Conservation (phyloP, 2,329 filamentous ascomycete genomes). For the Colletotrichum navitas region DNA sequence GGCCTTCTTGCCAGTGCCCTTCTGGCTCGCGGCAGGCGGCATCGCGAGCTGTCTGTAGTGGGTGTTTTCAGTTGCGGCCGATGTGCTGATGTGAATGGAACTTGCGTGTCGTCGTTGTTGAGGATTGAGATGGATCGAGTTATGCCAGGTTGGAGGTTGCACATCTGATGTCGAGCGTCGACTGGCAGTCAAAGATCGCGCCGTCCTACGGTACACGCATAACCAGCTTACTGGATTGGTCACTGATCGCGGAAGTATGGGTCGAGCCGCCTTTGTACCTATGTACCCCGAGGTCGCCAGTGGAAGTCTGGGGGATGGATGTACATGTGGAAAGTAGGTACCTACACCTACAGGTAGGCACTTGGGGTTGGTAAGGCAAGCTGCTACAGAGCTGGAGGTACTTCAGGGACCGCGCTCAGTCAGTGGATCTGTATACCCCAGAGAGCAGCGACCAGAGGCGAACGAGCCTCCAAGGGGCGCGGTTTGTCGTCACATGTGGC, state of each 20-base stretch:
- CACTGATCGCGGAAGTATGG: conserved; percentile 31
- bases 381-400: not conserved
- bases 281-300: conserved; percentile 16
- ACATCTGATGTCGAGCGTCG: conserved; percentile 27
- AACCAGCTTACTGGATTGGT: conserved; percentile 40
- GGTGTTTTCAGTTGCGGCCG: conserved; percentile 5
- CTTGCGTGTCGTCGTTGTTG: conserved; percentile 31
- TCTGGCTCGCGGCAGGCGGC: conserved; percentile 70
- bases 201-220: conserved; percentile 29
- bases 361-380: not conserved
- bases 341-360: not conserved
- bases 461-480: not conserved
- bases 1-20: conserved; percentile 75
- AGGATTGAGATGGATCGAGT: conserved; percentile 26
- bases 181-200: conserved; percentile 34
- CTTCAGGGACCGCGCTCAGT: not conserved
- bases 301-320: conserved; percentile 26
- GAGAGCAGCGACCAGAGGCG: not conserved
- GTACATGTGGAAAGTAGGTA: conserved; percentile 11
- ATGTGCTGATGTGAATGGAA: conserved; percentile 17
- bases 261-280: conserved; percentile 13
- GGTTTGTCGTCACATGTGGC: not conserved
- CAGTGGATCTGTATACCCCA: not conserved
- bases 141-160: conserved; percentile 22
- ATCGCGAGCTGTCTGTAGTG: conserved; percentile 52